Base-by-base conservation (phyloP, 805 yeast genomes). In the Starmerella sp. region DNA sequence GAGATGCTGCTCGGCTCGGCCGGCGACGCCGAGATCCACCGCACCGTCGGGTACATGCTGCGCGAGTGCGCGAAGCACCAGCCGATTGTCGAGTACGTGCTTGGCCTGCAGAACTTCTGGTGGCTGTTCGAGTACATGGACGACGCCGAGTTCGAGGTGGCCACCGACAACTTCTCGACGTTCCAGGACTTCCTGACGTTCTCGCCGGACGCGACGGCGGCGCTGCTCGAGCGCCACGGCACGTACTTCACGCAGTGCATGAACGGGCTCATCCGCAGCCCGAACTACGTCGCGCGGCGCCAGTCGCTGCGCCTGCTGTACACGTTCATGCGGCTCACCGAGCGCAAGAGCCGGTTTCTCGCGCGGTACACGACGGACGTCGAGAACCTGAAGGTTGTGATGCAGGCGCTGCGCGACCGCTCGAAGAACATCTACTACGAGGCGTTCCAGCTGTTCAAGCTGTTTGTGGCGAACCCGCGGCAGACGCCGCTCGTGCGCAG, bases 391-490 rank as follows among this genome's bases (percentile, higher is more conserved):
- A 93, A 91, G 68, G 71, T 89, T 54, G 78, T 87, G 31, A 93
- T 93, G 98, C 77, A 84, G 38, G 70, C 89, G 57, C 72, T 93
- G 60, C 83, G 93, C 56, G 97, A 91, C 68, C 86, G 84, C 69
- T 87, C 95, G 59, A 86, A 84, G 65, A 90, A 90, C 68, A 77
- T 93, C 56, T 96, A 90, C 67, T 70, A 80, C 53, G 97, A 93
- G 68, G 89, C 95, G 4, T 93, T 93, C 66, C 90, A 93, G 61
- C 84, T 91, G 39, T 91, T 93, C 73, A 93, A 91, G 71, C 85
- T 90, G 41, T 88, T 93, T 69, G 89, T 89, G n/a, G 97, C 96
- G 5, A 93, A 93, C 69, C 98, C 98, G 5, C 82, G 84, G 59
- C 90, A 90, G 67, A 76, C 88, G 2, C 88, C 83, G 67, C 80